These are phyloP conservation scores for Leptodontidium sp. DNA, from an alignment of 2,329 filamentous ascomycete species.

Conservation along the genomic window DNA sequence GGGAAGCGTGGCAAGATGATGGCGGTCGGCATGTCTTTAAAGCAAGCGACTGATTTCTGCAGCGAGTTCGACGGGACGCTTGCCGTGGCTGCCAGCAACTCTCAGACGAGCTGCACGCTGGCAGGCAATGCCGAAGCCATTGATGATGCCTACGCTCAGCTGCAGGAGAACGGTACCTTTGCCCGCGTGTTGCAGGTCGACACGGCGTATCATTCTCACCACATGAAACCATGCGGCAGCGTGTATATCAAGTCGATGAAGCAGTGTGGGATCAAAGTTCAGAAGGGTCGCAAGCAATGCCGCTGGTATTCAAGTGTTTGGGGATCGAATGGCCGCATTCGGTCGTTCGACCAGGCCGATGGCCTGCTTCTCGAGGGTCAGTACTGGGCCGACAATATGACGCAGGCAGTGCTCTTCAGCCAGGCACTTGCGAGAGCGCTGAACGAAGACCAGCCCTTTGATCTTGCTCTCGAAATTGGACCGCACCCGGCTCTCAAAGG, in stretches of 20 bases:
- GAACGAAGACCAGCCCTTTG: conserved; percentile 15
- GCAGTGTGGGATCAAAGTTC: conserved; percentile 22
- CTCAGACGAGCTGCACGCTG: conserved; percentile 40
- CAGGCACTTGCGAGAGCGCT: conserved; percentile 45
- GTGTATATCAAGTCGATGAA: conserved; percentile 30
- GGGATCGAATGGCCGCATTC: neutral
- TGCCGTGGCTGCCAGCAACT: conserved; percentile 47
- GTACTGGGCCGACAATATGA: conserved; percentile 51
- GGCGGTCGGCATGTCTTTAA: conserved; percentile 50
- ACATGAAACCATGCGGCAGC: conserved; percentile 35
- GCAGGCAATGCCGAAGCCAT: conserved; percentile 42
- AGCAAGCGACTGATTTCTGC: conserved; percentile 25
- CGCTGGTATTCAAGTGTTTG: conserved; percentile 49
- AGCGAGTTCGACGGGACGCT: conserved; percentile 25
- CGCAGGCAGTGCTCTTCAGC: conserved; percentile 52
- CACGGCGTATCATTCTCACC: conserved; percentile 44
- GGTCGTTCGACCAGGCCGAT: neutral
- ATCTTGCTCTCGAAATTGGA: conserved; percentile 37
- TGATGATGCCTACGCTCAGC: conserved; percentile 18
- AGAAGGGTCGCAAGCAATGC: conserved; percentile 32
- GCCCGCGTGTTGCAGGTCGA: conserved; percentile 34
- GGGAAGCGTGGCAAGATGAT: conserved; percentile 56
- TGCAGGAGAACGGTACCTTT: conserved; percentile 33
- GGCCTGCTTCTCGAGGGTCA: neutral
- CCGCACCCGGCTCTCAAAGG: conserved; percentile 38